These are phyloP conservation scores for Cryphonectria radicalis DNA, from an alignment of 2,329 filamentous ascomycete genomes.

Conservation along the genomic window DNA sequence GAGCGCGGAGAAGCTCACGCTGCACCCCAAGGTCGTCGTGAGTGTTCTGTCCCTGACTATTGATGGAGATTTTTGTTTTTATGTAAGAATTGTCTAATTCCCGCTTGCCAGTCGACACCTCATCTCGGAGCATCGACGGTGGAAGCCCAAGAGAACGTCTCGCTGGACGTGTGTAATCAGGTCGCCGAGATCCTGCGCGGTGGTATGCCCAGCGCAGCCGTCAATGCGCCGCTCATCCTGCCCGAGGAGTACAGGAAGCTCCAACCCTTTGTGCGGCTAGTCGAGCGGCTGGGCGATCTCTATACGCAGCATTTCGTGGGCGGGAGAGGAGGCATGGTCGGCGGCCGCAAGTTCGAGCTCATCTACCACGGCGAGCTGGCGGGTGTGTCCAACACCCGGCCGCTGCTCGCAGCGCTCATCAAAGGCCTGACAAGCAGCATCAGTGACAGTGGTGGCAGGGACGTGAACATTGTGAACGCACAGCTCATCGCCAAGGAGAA, in stretches of 20 bases:
- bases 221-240: conserved; percentile 81
- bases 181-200: conserved; percentile 74
- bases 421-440: conserved; percentile 76
- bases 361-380: conserved; percentile 78
- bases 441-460: conserved; percentile 65
- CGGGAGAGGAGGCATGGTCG: conserved; percentile 49
- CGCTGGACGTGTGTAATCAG: conserved; percentile 81
- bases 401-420: conserved; percentile 77
- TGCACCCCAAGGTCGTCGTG: conserved; percentile 71
- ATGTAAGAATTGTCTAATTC: background rate
- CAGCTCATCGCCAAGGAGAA: conserved; percentile 75
- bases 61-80: background rate
- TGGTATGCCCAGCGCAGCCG: conserved; percentile 73
- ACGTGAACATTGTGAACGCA: conserved; percentile 85
- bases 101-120: conserved; percentile 59
- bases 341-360: conserved; percentile 73
- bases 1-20: conserved; percentile 64
- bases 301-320: conserved; percentile 76
- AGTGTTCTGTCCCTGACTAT: background rate
- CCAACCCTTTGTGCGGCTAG: conserved; percentile 74
- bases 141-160: conserved; percentile 84
- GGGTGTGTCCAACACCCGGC: conserved; percentile 73
- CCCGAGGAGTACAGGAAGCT: conserved; percentile 80
- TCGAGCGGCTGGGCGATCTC: conserved; percentile 78
- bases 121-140: conserved; percentile 80